Evolutionary conservation across 257 asterid genomes (phyloP).

Genomic region (Fraxinus quadrangulata): DNA sequence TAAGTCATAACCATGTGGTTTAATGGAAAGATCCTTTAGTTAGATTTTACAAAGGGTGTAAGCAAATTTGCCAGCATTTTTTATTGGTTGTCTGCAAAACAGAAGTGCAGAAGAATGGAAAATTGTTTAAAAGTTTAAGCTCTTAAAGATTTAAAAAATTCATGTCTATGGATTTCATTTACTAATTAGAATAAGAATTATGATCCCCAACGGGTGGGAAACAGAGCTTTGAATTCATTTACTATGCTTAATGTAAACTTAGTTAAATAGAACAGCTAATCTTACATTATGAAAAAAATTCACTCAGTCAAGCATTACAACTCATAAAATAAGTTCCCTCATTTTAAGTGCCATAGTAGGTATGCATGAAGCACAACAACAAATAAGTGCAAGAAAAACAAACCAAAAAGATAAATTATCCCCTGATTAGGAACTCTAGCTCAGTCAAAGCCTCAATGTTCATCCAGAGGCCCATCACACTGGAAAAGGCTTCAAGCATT

Average conservation of each 20-base stretch:
- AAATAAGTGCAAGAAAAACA: background rate
- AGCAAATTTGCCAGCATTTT: background rate
- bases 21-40: background rate
- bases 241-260: background rate
- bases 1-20: background rate
- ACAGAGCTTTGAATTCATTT: background rate
- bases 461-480: constrained; percentile 42
- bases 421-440: constrained; percentile 23
- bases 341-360: background rate
- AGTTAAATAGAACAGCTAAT: background rate
- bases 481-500: constrained; percentile 27
- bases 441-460: constrained; percentile 47
- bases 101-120: too few relatives aligned
- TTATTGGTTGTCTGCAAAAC: background rate
- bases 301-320: background rate
- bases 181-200: background rate
- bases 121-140: too few relatives aligned
- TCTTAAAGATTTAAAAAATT: too few relatives aligned
- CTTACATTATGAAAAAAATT: background rate
- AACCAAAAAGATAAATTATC: background rate
- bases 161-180: background rate
- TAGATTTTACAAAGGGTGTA: background rate
- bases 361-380: background rate
- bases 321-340: background rate
- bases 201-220: too few relatives aligned